Evolutionary conservation across 371 early-diverging fungal genomes (phyloP), one percentile per base, ranked within the genome.

Genomic region (Mucor circinelloides): DNA sequence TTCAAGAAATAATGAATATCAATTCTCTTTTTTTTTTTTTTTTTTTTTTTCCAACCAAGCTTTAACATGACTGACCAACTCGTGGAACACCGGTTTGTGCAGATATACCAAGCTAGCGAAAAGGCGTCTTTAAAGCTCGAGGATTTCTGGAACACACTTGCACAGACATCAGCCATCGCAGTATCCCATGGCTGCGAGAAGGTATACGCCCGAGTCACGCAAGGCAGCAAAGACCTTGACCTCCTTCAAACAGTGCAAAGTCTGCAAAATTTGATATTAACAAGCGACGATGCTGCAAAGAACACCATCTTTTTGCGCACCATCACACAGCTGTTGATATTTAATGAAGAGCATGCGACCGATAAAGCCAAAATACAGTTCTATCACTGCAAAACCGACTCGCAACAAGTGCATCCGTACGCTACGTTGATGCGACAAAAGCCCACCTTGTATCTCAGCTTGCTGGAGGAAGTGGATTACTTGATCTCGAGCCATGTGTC

Each of bases 111-210:
- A 36, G 60, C 69, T 32, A 60, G 61, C 6, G 64, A 73, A 34
- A 31, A 61, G 25, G n/a, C 31, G 2, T 48, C 61, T 1, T 32
- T 60, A 50, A 27, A 63, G 10, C 23, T 21, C 7, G 63, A 71
- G 8, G 59, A 57, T 17, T 34, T 71, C 8, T 81, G 79, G 81
- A 23, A 64, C 2, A 27, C 60, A 2, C 30, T 77, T 36, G 68
- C 72, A 9, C 64, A 66, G 17, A 25, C 66, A 25, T 68, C 78
- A 2, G 44, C 68, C 5, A 80, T 82, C 62, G 80, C 78, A 7
- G 64, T 69, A 0, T 82, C 83, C 3, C 75, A 76, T 54, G 68
- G 71, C 13, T 82, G 83, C 54, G 69, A 73, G n/a, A 73, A 67
- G 40, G 60, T 80, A 17, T 55, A 72, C 12, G 32, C 46, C n/a